These are phyloP conservation scores for Rusavskia elegans DNA, from an alignment of 495 filamentous ascomycete species.

Conservation along the genomic window DNA sequence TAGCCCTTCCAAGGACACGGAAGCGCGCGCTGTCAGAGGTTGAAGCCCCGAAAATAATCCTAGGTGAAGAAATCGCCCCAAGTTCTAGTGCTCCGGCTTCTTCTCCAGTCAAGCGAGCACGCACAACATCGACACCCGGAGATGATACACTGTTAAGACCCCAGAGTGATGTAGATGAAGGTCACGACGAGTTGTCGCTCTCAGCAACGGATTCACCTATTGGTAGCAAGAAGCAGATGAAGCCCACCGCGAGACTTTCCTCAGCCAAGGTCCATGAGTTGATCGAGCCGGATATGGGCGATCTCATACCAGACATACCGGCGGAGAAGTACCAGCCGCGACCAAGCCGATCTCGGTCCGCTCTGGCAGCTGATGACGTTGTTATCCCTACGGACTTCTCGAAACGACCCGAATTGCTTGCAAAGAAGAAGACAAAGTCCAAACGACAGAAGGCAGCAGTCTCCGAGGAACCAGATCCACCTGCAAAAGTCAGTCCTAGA, in stretches of 20 bases:
- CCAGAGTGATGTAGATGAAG: background rate
- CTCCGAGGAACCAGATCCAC: conserved; percentile 1
- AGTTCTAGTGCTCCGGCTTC: background rate
- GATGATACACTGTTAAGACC: background rate
- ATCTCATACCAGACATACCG: conserved; percentile 10
- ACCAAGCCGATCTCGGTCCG: conserved; percentile 13
- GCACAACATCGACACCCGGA: background rate
- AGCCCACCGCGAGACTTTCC: background rate
- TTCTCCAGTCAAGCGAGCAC: background rate
- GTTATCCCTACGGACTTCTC: conserved; percentile 13
- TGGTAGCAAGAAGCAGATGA: background rate
- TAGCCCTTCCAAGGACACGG: background rate
- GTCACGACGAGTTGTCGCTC: conserved; percentile 4
- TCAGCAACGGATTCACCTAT: background rate
- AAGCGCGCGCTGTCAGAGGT: background rate
- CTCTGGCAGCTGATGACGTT: conserved; percentile 1
- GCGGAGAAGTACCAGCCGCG: conserved; percentile 15
- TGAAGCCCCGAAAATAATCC: background rate
- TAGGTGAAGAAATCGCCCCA: background rate
- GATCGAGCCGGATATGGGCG: conserved; percentile 10
- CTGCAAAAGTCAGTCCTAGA: too few species aligned
- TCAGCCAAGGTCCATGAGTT: background rate
- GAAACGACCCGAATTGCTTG: conserved; percentile 12
- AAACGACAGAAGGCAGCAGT: conserved; percentile 8
- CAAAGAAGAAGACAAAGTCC: conserved; percentile 6